These are phyloP conservation scores for Pythium coloratum DNA, from an alignment of 352 stramenopile genomes.

Conservation along the genomic window DNA sequence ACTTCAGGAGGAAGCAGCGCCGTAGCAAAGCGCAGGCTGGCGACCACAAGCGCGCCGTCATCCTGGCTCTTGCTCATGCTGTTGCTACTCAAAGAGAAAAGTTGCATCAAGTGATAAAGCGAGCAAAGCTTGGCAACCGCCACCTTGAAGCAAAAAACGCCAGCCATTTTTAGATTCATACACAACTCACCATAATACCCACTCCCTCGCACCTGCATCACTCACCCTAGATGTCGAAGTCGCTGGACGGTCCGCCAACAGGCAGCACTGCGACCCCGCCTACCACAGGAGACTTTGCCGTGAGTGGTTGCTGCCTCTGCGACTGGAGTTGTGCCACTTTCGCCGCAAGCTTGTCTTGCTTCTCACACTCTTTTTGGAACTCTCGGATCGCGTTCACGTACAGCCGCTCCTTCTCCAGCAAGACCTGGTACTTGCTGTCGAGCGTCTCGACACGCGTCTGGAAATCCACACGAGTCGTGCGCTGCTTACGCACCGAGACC, in stretches of 20 bases:
- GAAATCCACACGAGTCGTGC: constrained; percentile 40
- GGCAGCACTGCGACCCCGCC: background rate
- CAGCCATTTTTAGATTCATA: background rate
- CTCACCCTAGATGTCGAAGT: constrained; percentile 9
- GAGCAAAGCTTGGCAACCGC: background rate
- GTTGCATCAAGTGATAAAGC: too few relatives aligned
- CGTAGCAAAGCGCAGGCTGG: constrained; percentile 50
- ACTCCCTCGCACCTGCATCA: background rate
- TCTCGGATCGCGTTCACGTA: constrained; percentile 87
- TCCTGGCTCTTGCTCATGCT: constrained; percentile 8
- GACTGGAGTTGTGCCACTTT: constrained; percentile 22
- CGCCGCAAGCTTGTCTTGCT: constrained; percentile 64
- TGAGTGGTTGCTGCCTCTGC: background rate
- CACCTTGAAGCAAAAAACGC: background rate
- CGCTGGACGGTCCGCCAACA: background rate
- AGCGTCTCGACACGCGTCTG: constrained; percentile 54
- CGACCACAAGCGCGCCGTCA: constrained; percentile 24
- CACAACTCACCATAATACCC: background rate
- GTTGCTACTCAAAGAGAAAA: background rate
- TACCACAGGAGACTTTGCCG: background rate
- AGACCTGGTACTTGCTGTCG: constrained; percentile 76
- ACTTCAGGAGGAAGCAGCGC: constrained; percentile 30
- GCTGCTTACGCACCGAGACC: constrained; percentile 54
- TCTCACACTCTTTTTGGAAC: constrained; percentile 89
- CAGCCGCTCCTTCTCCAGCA: constrained; percentile 71